Conservation (phyloP, 305 asterid genomes). For the Fraxinus sp. region DNA sequence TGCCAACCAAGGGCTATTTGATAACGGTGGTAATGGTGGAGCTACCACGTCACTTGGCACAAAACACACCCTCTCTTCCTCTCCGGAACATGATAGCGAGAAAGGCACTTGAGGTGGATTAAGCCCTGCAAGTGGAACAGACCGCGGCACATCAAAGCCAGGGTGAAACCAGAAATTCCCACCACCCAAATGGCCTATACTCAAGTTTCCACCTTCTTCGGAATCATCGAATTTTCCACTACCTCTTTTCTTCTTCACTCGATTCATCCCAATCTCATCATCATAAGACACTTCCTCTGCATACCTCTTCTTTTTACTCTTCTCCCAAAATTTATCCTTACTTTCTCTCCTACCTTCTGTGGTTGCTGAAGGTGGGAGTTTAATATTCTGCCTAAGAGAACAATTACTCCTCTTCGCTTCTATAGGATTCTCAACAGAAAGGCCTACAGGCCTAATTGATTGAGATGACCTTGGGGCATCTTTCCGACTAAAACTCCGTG, state of each 20-base stretch:
- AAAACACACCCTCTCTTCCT: slow-evolving; percentile 58
- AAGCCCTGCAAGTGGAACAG: slow-evolving; percentile 29
- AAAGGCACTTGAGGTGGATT: slow-evolving; percentile 50
- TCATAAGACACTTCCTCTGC: slow-evolving; percentile 53
- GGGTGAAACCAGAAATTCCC: slow-evolving; percentile 62
- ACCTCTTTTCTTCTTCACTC: slow-evolving; percentile 71
- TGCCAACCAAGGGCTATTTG: slow-evolving; percentile 75
- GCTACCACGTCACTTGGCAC: slow-evolving; percentile 41
- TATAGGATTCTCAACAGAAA: slow-evolving; percentile 59
- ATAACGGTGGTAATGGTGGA: slow-evolving; percentile 56
- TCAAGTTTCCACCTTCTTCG: slow-evolving; percentile 43
- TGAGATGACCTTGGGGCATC: slow-evolving; percentile 53
- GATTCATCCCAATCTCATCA: slow-evolving; percentile 43
- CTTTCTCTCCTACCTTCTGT: slow-evolving; percentile 46
- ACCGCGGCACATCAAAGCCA: slow-evolving; percentile 30
- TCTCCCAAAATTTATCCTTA: slow-evolving; percentile 56
- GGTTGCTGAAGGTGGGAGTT: slow-evolving; percentile 53
- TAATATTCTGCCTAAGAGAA: slow-evolving; percentile 65
- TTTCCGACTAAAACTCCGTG: slow-evolving; percentile 60
- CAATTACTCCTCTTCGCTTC: slow-evolving; percentile 54
- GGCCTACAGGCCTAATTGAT: slow-evolving; percentile 60
- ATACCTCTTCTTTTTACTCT: slow-evolving; percentile 58
- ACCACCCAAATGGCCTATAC: slow-evolving; percentile 42
- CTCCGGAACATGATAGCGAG: slow-evolving; percentile 61
- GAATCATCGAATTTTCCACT: slow-evolving; percentile 31